A percentile compares a stretch with the other conserved stretches of the same genome.
Evolutionary conservation across 768 basidiomycete species (phyloP).

Genomic region (Russula sp.): DNA sequence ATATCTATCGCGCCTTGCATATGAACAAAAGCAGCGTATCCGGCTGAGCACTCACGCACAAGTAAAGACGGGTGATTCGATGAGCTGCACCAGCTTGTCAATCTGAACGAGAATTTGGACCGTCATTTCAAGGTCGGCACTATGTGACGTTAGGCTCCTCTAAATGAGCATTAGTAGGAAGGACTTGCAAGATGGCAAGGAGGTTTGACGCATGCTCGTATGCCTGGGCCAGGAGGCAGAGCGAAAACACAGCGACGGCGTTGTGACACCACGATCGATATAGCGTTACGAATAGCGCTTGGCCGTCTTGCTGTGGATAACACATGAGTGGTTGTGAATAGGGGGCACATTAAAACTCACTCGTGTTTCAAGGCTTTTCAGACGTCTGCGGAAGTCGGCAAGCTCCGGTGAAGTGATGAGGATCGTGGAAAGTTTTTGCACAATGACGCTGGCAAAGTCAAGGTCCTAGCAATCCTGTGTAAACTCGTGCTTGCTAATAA

Average conservation of each 20-base stretch:
- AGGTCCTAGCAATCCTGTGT: constrained; percentile 60
- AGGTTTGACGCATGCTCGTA: constrained; percentile 98
- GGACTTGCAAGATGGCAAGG: constrained; percentile 84
- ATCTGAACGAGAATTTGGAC: constrained; percentile 93
- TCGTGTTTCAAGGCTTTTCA: constrained; percentile 91
- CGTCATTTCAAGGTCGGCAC: constrained; percentile 95
- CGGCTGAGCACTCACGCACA: constrained; percentile 49
- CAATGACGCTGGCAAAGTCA: constrained; percentile 96
- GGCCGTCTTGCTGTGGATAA: constrained; percentile 80
- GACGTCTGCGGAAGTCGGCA: constrained; percentile 86
- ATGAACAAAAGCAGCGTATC: neutral
- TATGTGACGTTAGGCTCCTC: constrained; percentile 35
- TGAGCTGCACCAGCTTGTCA: constrained; percentile 95
- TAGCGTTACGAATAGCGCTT: constrained; percentile 88
- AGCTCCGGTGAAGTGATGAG: constrained; percentile 94
- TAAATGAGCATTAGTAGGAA: constrained; percentile 19
- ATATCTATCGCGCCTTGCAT: constrained; percentile 48
- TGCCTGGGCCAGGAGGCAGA: constrained; percentile 95
- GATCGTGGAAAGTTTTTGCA: constrained; percentile 96
- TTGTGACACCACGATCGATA: constrained; percentile 99
- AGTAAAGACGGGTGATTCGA: constrained; percentile 98
- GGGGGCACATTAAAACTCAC: constrained; percentile 45
- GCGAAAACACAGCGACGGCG: constrained; percentile 92
- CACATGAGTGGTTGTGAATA: neutral
- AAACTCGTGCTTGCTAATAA: neutral